phyloP scores from a whole-genome alignment of 345 rosid genomes.

The Arabis hirsuta region DNA sequence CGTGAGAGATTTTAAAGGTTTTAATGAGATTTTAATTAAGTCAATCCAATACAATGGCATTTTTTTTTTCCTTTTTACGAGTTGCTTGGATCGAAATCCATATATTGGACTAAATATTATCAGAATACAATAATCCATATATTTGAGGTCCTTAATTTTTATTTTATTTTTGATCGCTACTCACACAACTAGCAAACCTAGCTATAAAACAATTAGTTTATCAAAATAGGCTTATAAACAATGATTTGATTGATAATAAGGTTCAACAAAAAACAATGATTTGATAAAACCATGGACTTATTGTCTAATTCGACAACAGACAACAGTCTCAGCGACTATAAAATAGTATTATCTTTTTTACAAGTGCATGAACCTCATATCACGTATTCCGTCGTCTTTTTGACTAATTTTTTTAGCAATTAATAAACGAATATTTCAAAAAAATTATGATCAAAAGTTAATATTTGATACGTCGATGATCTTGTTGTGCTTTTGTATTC shows the following conservation, averaged over 20 bases:
- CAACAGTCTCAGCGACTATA: conserved; percentile 29
- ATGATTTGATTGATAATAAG: neutral
- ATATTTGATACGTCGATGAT: neutral
- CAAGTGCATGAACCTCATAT: conserved; percentile 39
- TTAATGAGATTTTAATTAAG: too few species aligned
- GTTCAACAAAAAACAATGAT: neutral
- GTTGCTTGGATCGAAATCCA: neutral
- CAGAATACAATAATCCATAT: too few species aligned
- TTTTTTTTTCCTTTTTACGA: neutral
- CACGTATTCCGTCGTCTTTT: conserved; percentile 35
- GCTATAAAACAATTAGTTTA: conserved; percentile 14
- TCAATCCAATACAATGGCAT: too few species aligned
- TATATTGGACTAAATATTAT: neutral
- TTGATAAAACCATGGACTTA: conserved; percentile 5
- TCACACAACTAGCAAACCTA: conserved; percentile 17
- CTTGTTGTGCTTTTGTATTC: conserved; percentile 1
- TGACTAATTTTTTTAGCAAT: neutral
- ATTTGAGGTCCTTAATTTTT: neutral
- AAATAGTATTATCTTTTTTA: conserved; percentile 25
- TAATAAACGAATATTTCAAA: too few species aligned
- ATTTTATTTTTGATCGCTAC: neutral
- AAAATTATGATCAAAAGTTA: neutral
- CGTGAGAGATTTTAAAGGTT: too few species aligned
- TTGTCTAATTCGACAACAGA: neutral
- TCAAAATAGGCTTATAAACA: neutral